Base-by-base conservation (phyloP, 306 rosid genomes). In the Inga leiocalycina region DNA sequence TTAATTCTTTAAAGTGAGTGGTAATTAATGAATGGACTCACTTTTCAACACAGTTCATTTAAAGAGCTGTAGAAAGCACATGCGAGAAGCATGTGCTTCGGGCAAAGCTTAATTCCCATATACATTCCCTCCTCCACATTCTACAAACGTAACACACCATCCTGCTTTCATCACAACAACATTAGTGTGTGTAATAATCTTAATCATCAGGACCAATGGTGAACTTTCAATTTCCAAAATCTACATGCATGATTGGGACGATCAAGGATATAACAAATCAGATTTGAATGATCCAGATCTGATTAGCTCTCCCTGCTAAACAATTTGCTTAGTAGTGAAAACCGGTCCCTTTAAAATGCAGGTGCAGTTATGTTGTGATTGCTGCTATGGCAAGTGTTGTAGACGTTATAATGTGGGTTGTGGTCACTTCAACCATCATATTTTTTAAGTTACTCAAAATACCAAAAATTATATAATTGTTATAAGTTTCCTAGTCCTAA, bases 21-120 rank as follows among this genome's bases (percentile, higher is more conserved):
- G 45, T 3, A 37, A 68, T n/a, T 17, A 16, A 41, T 8, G 3
- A 52, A 17, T 52, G 22, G 5, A 37, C 11, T 37, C 27, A 17
- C 19, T 68, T 68, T 68, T 37, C 2, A 37, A 68, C 48, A 37
- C 73, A 65, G 41, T 32, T 65, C 73, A 68, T 37, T 17, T 68
- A 10, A 16, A 3, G 14, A 17, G 49, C 3, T 3, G 20, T 39
- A 45, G 12, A 71, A 4, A 14, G 80, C 88, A 87, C 86, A 85
- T 84, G 90, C 2, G 16, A 62, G 8, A 65, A 45, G 81, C 83
- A 52, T 82, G 88, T 79, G 81, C 79, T 85, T 84, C 88, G 76
- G 48, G 10, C 17, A 69, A 70, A 61, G 61, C 61, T 46, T 14
- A 1, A 4, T 16, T 5, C n/a, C 45, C 71, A 1, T 37, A 5